phyloP scores from a whole-genome alignment of 2,329 filamentous ascomycete species.

The Pleurostoma richardsiae region DNA sequence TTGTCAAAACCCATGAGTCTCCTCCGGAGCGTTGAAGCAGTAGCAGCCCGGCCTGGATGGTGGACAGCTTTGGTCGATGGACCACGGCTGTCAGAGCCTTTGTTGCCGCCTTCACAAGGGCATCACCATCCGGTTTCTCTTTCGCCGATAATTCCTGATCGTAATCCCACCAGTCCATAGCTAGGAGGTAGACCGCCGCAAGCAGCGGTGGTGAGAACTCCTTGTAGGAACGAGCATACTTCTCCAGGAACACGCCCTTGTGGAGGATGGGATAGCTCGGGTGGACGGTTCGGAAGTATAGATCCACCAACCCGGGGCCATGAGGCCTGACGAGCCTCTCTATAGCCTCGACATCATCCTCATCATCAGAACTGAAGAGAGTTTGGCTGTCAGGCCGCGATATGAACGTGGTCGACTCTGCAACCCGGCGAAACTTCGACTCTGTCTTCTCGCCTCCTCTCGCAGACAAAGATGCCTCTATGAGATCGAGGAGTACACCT shows the following conservation, averaged over 20 bases:
- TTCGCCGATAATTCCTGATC: constrained; percentile 60
- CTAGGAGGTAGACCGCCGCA: constrained; percentile 77
- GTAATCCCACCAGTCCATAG: constrained; percentile 83
- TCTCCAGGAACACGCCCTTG: constrained; percentile 73
- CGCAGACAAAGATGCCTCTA: constrained; percentile 8
- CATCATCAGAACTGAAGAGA: constrained; percentile 9
- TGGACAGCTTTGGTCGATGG: constrained; percentile 76
- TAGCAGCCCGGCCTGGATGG: constrained; percentile 71
- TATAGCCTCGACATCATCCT: constrained; percentile 44
- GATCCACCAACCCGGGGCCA: constrained; percentile 69
- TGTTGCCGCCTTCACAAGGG: constrained; percentile 56
- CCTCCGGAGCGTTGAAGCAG: constrained; percentile 71
- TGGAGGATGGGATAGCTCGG: constrained; percentile 79
- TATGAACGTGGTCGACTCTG: constrained; percentile 13
- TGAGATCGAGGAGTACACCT: constrained; percentile 14
- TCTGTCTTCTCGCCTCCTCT: constrained; percentile 8
- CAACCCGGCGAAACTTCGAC: constrained; percentile 17
- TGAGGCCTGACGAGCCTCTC: constrained; percentile 72
- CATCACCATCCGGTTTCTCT: constrained; percentile 66
- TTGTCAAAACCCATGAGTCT: constrained; percentile 79
- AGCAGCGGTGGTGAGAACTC: constrained; percentile 73
- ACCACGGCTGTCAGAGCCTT: constrained; percentile 68
- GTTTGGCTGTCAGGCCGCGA: constrained; percentile 14
- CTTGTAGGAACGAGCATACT: constrained; percentile 66
- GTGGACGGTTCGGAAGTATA: constrained; percentile 79